A percentile compares a stretch with the other conserved stretches of the same genome.
Conservation (phyloP, 805 yeast genomes). For the Ogataea trehalophila region DNA sequence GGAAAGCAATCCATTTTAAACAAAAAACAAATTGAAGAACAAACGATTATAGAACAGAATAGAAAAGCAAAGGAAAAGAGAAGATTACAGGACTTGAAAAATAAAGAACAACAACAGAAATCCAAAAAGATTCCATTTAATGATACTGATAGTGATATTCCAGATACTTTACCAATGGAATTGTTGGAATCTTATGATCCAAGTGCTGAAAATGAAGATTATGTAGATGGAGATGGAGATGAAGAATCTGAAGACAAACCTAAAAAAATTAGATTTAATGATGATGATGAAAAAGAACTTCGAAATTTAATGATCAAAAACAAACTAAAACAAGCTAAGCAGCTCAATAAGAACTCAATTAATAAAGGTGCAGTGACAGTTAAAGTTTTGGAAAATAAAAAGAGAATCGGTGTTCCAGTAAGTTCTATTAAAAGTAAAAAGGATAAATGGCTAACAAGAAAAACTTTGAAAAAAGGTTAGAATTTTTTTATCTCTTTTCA, state of each 20-base stretch:
- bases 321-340: conserved; percentile 29
- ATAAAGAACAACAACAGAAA: conserved; percentile 12
- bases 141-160: conserved; percentile 18
- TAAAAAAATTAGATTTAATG: conserved; percentile 33
- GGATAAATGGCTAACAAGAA: conserved; percentile 26
- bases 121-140: conserved; percentile 5
- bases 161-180: conserved; percentile 37
- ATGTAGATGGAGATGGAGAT: conserved; percentile 4
- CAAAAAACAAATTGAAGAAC: conserved; percentile 22
- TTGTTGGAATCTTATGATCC: conserved; percentile 30
- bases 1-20: conserved; percentile 9
- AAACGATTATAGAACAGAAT: conserved; percentile 19
- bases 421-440: conserved; percentile 19
- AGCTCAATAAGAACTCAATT: conserved; percentile 24
- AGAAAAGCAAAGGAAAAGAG: conserved; percentile 23
- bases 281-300: conserved; percentile 14
- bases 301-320: conserved; percentile 14
- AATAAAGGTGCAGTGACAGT: conserved; percentile 41
- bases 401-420: conserved; percentile 18
- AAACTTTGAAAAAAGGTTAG: conserved; percentile 17
- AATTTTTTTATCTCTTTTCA: background rate
- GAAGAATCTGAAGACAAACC: conserved; percentile 13
- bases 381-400: conserved; percentile 23
- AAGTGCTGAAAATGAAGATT: background rate
- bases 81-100: conserved; percentile 27